A percentile compares a stretch with the other conserved stretches of the same genome.
These are phyloP conservation scores for Boletus tomentosulus DNA, from an alignment of 768 basidiomycete genomes.

Conservation along the genomic window DNA sequence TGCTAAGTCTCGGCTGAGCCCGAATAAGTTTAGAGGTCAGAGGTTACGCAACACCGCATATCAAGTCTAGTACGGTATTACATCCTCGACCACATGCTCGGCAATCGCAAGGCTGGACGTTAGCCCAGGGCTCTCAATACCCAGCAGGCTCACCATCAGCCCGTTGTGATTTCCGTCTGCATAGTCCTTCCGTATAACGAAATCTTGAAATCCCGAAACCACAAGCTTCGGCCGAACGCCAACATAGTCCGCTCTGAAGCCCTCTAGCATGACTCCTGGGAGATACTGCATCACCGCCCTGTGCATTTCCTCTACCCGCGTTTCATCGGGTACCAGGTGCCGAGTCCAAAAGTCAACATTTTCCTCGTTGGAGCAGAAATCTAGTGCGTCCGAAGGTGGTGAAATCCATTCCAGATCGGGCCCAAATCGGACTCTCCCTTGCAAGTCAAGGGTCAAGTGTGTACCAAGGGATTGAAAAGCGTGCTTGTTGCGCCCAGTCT, in stretches of 20 bases:
- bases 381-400: constrained; percentile 36
- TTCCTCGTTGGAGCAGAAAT: constrained; percentile 34
- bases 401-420: constrained; percentile 89
- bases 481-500: constrained; percentile 50
- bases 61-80: constrained; percentile 20
- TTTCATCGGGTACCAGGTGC: constrained; percentile 61
- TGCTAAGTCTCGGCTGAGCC: constrained; percentile 20
- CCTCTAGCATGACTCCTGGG: constrained; percentile 53
- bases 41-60: background rate
- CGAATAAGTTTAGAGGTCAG: constrained; percentile 3
- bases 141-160: constrained; percentile 76
- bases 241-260: constrained; percentile 76
- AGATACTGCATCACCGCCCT: constrained; percentile 70
- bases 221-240: constrained; percentile 88
- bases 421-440: constrained; percentile 84
- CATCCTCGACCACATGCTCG: constrained; percentile 68
- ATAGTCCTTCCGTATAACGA: constrained; percentile 65
- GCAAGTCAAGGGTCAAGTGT: constrained; percentile 84
- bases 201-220: constrained; percentile 83
- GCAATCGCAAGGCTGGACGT: constrained; percentile 86
- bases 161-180: constrained; percentile 34
- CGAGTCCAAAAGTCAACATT: constrained; percentile 74
- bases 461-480: constrained; percentile 86
- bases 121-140: constrained; percentile 91
- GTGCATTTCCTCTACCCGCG: constrained; percentile 61